Base-by-base conservation (phyloP, 192 early-diverging fungal species). In the Podila horticola region DNA sequence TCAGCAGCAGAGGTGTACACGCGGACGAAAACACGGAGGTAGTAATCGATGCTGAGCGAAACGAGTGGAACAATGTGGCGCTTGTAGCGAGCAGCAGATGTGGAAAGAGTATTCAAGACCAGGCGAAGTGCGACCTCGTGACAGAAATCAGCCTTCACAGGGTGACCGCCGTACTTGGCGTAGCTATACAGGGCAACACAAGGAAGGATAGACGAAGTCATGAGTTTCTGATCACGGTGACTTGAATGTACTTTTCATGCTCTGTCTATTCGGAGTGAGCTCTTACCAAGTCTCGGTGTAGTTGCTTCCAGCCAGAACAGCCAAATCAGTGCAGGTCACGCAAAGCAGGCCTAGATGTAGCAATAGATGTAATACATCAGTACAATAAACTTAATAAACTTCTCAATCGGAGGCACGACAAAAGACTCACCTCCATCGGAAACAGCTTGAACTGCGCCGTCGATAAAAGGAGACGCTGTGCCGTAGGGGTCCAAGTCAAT, bases 401-500 rank as follows among this genome's bases (percentile, higher is more conserved):
- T 30, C 17, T 28, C 19, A 61, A 2, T 45, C 20, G 13, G 7
- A 65, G 3, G n/a, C 9, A 9, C 20, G 22, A 26, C n/a, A 30
- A 31, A 17, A 19, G 6, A 4, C 65, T 26, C 85, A 84, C 93
- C 96, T 68, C 95, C 96, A 52, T 97, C 92, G 26, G 87, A 71
- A 13, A 98, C 95, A 3, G 95, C 90, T 64, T 98, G 95, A 6
- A 99, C 92, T 5, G 97, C 97, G 12, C 90, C 96, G 75, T 99
- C 98, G 20, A 99, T 75, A 79, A 99, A 99, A 7, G 97, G 97
- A 0, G 97, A 88, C 0, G 97, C 97, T 2, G 95, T 93, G 33
- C 98, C 98, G 75, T 99, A 99, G 17, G 98, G 98, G 83, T 99
- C 98, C 68, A 97, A 83, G 84, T 98, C 97, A 29, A 98, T 92